A percentile compares a stretch with the other conserved stretches of the same genome.
phyloP scores from a whole-genome alignment of 768 basidiomycete genomes.

The Glaciozyma antarctica region DNA sequence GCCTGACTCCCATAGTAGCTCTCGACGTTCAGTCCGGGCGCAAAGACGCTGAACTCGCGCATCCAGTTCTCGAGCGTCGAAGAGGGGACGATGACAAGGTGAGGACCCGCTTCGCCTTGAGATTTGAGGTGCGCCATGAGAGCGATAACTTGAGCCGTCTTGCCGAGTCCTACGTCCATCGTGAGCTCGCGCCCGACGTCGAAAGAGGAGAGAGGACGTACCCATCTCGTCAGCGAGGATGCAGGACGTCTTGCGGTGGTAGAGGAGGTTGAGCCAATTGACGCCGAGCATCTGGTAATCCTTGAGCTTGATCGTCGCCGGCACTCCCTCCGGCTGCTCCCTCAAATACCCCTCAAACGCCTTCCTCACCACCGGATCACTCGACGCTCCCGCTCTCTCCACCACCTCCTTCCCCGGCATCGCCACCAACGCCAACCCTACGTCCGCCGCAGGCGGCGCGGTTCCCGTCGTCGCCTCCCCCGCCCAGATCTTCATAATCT shows the following conservation, averaged over 20 bases:
- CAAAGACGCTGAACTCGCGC: slow-evolving; percentile 86
- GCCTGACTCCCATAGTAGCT: slow-evolving; percentile 91
- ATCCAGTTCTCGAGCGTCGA: slow-evolving; percentile 99
- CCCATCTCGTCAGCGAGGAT: slow-evolving; percentile 99
- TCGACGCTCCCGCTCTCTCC: slow-evolving; percentile 31
- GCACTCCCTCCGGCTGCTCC: slow-evolving; percentile 59
- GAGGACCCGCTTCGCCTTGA: slow-evolving; percentile 62
- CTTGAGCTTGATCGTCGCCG: slow-evolving; percentile 55
- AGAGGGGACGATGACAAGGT: slow-evolving; percentile 93
- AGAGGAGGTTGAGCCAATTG: slow-evolving; percentile 89
- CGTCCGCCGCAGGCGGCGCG: slow-evolving; percentile 24
- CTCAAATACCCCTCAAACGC: slow-evolving; percentile 54
- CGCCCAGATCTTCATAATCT: slow-evolving; percentile 68
- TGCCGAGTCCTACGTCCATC: slow-evolving; percentile 61
- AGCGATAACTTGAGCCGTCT: slow-evolving; percentile 97
- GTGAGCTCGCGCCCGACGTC: slow-evolving; percentile 4
- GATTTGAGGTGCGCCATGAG: slow-evolving; percentile 80
- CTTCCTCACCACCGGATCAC: slow-evolving; percentile 31
- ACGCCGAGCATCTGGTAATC: slow-evolving; percentile 96
- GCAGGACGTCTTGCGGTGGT: slow-evolving; percentile 69
- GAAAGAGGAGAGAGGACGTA: slow-evolving; percentile 35
- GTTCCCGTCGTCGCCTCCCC: slow-evolving; percentile 15
- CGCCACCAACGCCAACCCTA: slow-evolving; percentile 37
- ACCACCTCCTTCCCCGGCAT: slow-evolving; percentile 38
- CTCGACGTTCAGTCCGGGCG: slow-evolving; percentile 70